Evolutionary conservation across 345 rosid species (phyloP).

Genomic region (Cardamine resedifolia): DNA sequence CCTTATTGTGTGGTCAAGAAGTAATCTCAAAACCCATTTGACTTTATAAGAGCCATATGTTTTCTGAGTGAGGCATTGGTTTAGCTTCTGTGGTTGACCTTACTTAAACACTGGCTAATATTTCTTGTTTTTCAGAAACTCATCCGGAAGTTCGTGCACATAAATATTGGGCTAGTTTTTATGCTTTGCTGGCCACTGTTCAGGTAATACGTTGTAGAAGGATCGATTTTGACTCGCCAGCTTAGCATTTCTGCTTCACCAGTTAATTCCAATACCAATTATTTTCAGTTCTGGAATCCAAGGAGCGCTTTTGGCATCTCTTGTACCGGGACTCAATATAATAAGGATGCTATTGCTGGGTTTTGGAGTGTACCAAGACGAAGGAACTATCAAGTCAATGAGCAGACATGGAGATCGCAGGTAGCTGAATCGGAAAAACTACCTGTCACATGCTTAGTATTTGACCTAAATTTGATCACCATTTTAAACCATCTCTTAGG

Average conservation of each 20-base stretch:
- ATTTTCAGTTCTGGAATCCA: constrained; percentile 66
- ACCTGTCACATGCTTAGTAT: not conserved
- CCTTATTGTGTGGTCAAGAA: not conserved
- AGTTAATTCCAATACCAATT: not conserved
- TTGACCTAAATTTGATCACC: not conserved
- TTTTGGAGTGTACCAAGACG: constrained; percentile 71
- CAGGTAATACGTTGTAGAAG: constrained; percentile 17
- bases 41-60: not conserved
- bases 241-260: constrained; percentile 3
- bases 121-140: constrained; percentile 33
- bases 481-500: not conserved
- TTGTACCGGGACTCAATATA: constrained; percentile 65
- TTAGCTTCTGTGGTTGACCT: not conserved
- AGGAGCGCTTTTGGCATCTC: constrained; percentile 78
- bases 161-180: constrained; percentile 76
- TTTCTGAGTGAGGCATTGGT: not conserved
- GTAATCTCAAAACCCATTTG: not conserved
- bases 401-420: constrained; percentile 90
- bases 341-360: constrained; percentile 79
- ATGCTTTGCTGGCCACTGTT: constrained; percentile 67
- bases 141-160: constrained; percentile 70
- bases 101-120: not conserved
- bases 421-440: constrained; percentile 34
- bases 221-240: not conserved
- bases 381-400: constrained; percentile 91